These are phyloP conservation scores for Pseudopithomyces chartarum DNA, from an alignment of 2,329 filamentous ascomycete genomes.

Conservation along the genomic window DNA sequence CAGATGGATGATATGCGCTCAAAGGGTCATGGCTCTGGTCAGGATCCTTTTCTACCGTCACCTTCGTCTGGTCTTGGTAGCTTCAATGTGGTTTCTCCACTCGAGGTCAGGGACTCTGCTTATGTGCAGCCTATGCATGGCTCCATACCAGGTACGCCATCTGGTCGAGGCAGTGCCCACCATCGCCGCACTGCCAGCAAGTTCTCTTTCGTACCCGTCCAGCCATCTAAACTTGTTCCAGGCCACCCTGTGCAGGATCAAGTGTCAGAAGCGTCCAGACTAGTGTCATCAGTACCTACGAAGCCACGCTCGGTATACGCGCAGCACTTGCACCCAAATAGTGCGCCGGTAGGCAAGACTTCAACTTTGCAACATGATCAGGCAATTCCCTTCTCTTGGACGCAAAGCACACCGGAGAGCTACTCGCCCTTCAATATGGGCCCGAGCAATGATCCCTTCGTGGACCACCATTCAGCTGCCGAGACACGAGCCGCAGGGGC, in stretches of 20 bases:
- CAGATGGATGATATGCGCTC: not conserved
- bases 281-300: not conserved
- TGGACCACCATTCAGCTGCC: not conserved
- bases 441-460: constrained; percentile 6
- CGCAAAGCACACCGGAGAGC: not conserved
- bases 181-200: not conserved
- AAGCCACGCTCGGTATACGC: not conserved
- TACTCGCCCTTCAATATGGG: not conserved
- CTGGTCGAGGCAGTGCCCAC: not conserved
- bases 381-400: not conserved
- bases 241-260: not conserved
- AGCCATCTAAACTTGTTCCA: constrained; percentile 6
- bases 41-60: not conserved
- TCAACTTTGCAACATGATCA: not conserved
- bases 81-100: not conserved
- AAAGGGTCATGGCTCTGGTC: too few species aligned
- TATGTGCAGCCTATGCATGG: not conserved
- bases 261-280: constrained; percentile 2
- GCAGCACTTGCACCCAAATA: not conserved
- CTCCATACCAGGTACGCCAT: not conserved
- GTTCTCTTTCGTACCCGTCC: not conserved
- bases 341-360: not conserved
- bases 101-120: not conserved
- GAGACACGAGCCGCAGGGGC: not conserved
- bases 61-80: not conserved